phyloP scores from a whole-genome alignment of 1,284 basidiomycete genomes.

The Porogramme epimiltina region DNA sequence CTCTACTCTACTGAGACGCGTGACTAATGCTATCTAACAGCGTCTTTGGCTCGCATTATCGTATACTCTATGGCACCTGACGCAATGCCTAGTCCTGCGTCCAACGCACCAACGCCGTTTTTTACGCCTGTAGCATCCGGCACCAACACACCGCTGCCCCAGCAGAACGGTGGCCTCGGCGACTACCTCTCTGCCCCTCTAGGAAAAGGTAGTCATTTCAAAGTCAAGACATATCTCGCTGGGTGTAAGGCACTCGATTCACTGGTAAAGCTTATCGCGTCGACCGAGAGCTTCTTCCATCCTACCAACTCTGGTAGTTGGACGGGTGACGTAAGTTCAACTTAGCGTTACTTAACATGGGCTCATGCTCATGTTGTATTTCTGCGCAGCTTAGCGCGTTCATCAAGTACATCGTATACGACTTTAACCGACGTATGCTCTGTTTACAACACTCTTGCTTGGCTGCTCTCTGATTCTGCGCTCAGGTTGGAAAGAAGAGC shows the following conservation, averaged over 20 bases:
- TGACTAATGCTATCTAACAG: conserved; percentile 37
- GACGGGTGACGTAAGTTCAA: conserved; percentile 61
- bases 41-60: conserved; percentile 84
- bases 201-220: conserved; percentile 39
- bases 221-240: conserved; percentile 67
- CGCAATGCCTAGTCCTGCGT: conserved; percentile 55
- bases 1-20: not conserved
- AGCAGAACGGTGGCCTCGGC: conserved; percentile 43
- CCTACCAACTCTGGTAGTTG: conserved; percentile 75
- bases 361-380: not conserved
- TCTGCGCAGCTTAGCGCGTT: conserved; percentile 69
- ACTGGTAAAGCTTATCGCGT: conserved; percentile 82
- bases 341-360: too few species aligned
- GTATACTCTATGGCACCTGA: conserved; percentile 91
- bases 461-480: not conserved
- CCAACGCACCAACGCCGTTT: conserved; percentile 55
- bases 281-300: conserved; percentile 89
- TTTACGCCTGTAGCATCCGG: conserved; percentile 68
- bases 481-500: conserved; percentile 81
- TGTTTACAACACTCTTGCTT: not conserved
- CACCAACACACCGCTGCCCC: conserved; percentile 56
- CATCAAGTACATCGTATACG: conserved; percentile 84
- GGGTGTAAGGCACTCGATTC: conserved; percentile 89
- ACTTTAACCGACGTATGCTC: conserved; percentile 78
- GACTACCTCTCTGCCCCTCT: conserved; percentile 68